A percentile compares a stretch with the other conserved stretches of the same genome.
Evolutionary conservation across 1,284 basidiomycete genomes (phyloP).

Genomic region (Golubevia pallescens): DNA sequence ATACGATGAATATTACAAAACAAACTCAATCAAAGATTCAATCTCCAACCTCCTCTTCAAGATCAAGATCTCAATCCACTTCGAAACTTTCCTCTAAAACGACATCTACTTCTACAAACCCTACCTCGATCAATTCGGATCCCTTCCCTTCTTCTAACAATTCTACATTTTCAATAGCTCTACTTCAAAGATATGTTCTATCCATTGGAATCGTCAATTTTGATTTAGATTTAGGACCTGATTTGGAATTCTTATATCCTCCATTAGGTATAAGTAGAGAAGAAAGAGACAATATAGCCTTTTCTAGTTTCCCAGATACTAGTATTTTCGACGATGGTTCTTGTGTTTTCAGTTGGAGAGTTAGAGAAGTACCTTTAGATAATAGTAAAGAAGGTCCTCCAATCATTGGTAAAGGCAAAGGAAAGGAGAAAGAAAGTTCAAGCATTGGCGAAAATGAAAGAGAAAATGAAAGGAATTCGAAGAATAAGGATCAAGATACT

Average conservation of each 20-base stretch:
- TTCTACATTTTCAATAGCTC: no score
- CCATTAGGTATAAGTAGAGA: constrained; percentile 56
- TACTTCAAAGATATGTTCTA: constrained; percentile 54
- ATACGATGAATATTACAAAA: no score
- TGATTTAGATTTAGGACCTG: constrained; percentile 58
- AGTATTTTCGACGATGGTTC: constrained; percentile 56
- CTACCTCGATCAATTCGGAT: no score
- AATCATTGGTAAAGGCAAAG: background rate
- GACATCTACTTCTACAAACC: no score
- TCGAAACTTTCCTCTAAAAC: no score
- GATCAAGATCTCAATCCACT: no score
- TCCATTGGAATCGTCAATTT: constrained; percentile 61
- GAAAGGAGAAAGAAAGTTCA: background rate
- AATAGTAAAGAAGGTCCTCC: background rate
- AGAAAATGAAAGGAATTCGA: background rate
- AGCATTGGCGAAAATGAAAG: background rate
- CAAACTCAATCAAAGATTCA: no score
- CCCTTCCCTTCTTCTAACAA: no score
- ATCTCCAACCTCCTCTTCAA: no score
- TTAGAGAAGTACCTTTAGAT: constrained; percentile 53
- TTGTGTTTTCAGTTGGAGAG: constrained; percentile 53
- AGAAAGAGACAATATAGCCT: constrained; percentile 62
- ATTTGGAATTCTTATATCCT: constrained; percentile 59
- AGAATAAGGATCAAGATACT: background rate
- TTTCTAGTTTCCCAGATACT: constrained; percentile 60